These are phyloP conservation scores for Solanum sitiens DNA, from an alignment of 257 asterid genomes.

Conservation along the genomic window DNA sequence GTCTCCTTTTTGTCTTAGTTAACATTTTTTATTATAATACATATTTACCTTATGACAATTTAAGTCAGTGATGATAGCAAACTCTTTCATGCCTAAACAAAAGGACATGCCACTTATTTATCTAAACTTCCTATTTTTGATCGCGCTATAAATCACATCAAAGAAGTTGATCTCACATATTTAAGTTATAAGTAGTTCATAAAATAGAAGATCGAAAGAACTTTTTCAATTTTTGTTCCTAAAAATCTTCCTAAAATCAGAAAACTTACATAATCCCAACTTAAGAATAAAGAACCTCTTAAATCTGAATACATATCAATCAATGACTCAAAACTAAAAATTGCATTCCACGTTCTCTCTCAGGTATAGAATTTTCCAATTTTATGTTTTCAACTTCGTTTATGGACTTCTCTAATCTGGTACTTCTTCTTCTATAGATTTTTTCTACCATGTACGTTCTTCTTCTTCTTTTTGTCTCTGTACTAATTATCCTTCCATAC, in stretches of 20 bases:
- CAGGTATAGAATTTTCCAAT: not conserved
- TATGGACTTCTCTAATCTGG: not conserved
- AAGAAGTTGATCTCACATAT: not conserved
- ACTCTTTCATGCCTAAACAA: not conserved
- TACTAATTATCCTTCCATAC: not conserved
- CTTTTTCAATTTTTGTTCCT: no score
- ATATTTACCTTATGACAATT: not conserved
- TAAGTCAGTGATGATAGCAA: not conserved
- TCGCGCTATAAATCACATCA: not conserved
- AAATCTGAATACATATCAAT: no score
- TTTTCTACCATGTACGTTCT: no score
- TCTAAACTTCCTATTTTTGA: not conserved
- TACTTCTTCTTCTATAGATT: not conserved
- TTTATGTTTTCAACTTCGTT: not conserved
- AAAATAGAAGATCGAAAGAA: no score
- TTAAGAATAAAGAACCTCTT: no score
- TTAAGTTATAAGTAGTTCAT: no score
- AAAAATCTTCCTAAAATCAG: no score
- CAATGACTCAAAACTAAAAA: no score
- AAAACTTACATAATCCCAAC: no score
- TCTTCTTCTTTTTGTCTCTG: not conserved
- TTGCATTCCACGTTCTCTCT: not conserved
- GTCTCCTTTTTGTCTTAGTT: not conserved
- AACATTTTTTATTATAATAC: not conserved
- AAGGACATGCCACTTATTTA: not conserved